Conservation (phyloP, 2,329 filamentous ascomycete species). For the Paraconiothyrium sp. region DNA sequence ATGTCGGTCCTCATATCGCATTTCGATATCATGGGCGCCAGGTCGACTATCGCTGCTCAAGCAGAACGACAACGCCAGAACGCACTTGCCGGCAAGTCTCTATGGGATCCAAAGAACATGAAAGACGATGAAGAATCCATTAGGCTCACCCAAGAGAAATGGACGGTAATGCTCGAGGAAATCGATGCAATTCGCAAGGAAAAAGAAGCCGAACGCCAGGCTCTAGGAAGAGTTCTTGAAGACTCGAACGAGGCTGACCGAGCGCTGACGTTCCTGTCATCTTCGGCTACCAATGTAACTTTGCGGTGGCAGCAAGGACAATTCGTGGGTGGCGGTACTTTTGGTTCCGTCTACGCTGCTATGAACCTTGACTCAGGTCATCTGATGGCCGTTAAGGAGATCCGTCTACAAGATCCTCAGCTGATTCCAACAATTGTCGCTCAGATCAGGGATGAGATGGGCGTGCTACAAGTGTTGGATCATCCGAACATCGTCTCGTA, state of each 20-base stretch:
- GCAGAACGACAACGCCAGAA: conserved; percentile 91
- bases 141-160: conserved; percentile 76
- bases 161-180: conserved; percentile 74
- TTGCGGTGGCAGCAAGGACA: conserved; percentile 99
- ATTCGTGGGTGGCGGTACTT: conserved; percentile 95
- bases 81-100: conserved; percentile 77
- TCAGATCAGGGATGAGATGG: conserved; percentile 97
- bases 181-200: conserved; percentile 83
- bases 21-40: conserved; percentile 98
- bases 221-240: conserved; percentile 89
- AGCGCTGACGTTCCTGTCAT: conserved; percentile 91
- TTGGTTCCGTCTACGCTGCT: conserved; percentile 95
- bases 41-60: conserved; percentile 91
- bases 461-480: conserved; percentile 91
- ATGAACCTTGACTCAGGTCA: conserved; percentile 97
- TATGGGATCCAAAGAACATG: conserved; percentile 78
- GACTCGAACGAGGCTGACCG: conserved; percentile 95
- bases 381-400: conserved; percentile 98
- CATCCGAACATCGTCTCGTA: conserved; percentile 98
- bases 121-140: conserved; percentile 87
- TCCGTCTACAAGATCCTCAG: conserved; percentile 94
- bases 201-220: conserved; percentile 84
- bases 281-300: conserved; percentile 92
- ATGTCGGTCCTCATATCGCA: conserved; percentile 98
- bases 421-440: conserved; percentile 92